Conservation (phyloP, 169 alveolate species). For the Plasmodium coatneyi region DNA sequence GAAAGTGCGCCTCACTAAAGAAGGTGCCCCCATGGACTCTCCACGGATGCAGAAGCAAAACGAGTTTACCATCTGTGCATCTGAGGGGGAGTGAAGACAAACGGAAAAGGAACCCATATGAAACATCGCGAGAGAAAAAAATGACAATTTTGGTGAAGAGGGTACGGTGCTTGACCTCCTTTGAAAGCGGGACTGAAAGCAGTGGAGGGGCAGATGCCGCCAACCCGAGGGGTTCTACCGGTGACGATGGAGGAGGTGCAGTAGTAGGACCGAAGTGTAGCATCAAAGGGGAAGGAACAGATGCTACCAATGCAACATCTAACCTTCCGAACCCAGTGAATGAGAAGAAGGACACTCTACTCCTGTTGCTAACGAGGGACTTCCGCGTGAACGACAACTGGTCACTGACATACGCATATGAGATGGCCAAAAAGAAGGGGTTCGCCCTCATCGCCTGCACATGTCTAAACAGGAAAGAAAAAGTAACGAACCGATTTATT, state of each 20-base stretch:
- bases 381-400: conserved; percentile 48
- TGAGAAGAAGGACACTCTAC: conserved; percentile 6
- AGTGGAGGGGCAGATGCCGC: neutral
- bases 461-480: conserved; percentile 56
- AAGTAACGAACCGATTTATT: conserved; percentile 24
- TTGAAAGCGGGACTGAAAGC: conserved; percentile 1
- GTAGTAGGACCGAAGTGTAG: neutral
- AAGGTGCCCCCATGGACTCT: neutral
- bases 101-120: conserved; percentile 57
- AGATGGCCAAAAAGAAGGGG: conserved; percentile 38
- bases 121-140: conserved; percentile 30
- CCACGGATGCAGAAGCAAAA: neutral
- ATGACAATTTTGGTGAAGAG: conserved; percentile 26
- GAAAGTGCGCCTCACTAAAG: neutral
- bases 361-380: conserved; percentile 47
- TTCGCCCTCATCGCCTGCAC: conserved; percentile 35
- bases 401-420: conserved; percentile 48
- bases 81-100: neutral
- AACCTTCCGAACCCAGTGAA: neutral
- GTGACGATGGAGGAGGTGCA: neutral
- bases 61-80: neutral
- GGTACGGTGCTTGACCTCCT: conserved; percentile 37
- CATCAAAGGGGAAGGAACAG: neutral
- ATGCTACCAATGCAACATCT: neutral
- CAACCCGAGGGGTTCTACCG: neutral